phyloP scores from a whole-genome alignment of 1,139 yeast species.

The Suhomyces coccinellae region DNA sequence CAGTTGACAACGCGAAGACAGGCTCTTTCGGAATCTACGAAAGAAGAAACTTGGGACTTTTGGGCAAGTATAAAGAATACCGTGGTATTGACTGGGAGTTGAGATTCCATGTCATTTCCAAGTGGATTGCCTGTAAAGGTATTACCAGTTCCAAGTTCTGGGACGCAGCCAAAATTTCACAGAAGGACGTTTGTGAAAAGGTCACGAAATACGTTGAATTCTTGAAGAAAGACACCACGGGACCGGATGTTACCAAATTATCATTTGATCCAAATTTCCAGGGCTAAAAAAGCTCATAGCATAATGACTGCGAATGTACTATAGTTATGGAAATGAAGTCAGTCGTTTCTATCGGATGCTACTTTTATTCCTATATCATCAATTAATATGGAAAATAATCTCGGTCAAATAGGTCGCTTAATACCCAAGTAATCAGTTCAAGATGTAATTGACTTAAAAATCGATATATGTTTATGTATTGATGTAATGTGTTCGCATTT shows the following conservation, averaged over 20 bases:
- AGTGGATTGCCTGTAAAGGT: slow-evolving; percentile 39
- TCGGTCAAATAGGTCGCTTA: background rate
- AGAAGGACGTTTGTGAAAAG: slow-evolving; percentile 26
- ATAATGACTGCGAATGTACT: background rate
- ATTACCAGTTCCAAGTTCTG: slow-evolving; percentile 26
- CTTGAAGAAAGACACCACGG: slow-evolving; percentile 25
- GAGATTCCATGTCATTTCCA: slow-evolving; percentile 34
- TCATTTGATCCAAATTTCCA: background rate
- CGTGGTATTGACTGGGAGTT: slow-evolving; percentile 36
- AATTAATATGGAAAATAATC: background rate
- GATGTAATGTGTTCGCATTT: background rate
- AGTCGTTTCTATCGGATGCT: background rate
- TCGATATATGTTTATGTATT: background rate
- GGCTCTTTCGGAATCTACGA: slow-evolving; percentile 20
- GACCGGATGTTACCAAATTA: slow-evolving; percentile 13
- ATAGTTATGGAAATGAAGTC: background rate
- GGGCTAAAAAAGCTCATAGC: background rate
- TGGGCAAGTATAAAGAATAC: slow-evolving; percentile 19
- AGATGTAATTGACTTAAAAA: too few relatives aligned
- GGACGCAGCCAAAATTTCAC: slow-evolving; percentile 24
- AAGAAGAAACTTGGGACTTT: slow-evolving; percentile 26
- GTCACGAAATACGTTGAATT: slow-evolving; percentile 28
- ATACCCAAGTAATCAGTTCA: too few relatives aligned
- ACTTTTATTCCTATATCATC: background rate
- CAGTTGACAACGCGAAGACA: slow-evolving; percentile 26